Percentiles rank a stretch among this genome's conserved stretches.
Conservation (phyloP, 1,139 yeast genomes). For the Tardiomyces digboiensis region DNA sequence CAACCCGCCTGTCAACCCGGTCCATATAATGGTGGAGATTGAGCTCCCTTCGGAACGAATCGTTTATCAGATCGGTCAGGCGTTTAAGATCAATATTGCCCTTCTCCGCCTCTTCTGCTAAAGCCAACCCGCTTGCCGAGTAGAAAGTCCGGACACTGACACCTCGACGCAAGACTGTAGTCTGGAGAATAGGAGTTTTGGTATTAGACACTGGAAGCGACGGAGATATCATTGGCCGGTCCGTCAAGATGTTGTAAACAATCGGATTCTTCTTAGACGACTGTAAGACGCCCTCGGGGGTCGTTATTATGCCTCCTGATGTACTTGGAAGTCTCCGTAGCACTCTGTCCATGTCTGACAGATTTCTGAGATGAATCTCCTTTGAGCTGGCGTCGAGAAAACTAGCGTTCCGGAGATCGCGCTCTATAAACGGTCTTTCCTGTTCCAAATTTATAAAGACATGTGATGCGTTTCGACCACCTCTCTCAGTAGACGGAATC, state of each 20-base stretch:
- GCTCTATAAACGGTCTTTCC: constrained; percentile 57
- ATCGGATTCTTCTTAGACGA: constrained; percentile 54
- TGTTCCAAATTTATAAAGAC: constrained; percentile 81
- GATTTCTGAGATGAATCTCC: constrained; percentile 45
- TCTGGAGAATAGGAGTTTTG: constrained; percentile 47
- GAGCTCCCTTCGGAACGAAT: constrained; percentile 67
- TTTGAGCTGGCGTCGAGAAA: constrained; percentile 36
- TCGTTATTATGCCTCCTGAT: constrained; percentile 44
- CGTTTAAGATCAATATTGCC: constrained; percentile 46
- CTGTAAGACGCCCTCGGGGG: constrained; percentile 35
- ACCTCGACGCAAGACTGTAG: constrained; percentile 78
- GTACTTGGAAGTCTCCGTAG: constrained; percentile 36
- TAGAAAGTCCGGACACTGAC: constrained; percentile 48
- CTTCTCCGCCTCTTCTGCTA: constrained; percentile 34
- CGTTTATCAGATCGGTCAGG: constrained; percentile 55
- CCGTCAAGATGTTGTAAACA: constrained; percentile 81
- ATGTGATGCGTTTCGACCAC: constrained; percentile 50
- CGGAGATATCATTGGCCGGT: constrained; percentile 86
- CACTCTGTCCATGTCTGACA: constrained; percentile 42
- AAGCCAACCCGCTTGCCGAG: constrained; percentile 31
- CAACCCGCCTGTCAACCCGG: constrained; percentile 56
- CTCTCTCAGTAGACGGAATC: constrained; percentile 74
- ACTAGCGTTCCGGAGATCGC: constrained; percentile 48
- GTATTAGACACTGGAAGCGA: constrained; percentile 57
- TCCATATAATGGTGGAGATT: constrained; percentile 53